Percentiles rank a stretch among this genome's conserved stretches.
Conservation (phyloP, 805 yeast species). For the Kluyveromyces aestuarii region DNA sequence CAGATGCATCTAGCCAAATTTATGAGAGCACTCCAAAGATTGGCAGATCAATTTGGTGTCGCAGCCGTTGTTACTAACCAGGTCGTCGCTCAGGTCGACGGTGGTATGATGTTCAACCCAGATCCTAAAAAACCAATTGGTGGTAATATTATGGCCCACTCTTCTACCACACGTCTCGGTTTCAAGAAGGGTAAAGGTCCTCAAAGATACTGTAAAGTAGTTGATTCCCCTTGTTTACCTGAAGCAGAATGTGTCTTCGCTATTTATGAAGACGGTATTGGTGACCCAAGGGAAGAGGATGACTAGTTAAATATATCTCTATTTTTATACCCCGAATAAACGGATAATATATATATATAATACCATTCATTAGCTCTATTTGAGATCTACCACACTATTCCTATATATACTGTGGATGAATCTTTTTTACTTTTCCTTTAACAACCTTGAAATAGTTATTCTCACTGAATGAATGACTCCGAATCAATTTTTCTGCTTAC, state of each 20-base stretch:
- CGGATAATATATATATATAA: not conserved
- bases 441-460: too few species aligned
- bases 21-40: slow-evolving; percentile 81
- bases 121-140: slow-evolving; percentile 99
- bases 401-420: too few species aligned
- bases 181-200: slow-evolving; percentile 88
- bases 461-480: too few species aligned
- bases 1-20: slow-evolving; percentile 91
- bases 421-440: too few species aligned
- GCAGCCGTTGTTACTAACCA: slow-evolving; percentile 95
- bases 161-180: slow-evolving; percentile 87
- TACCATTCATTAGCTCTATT: not conserved
- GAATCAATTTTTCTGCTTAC: too few species aligned
- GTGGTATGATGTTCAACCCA: slow-evolving; percentile 71
- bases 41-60: slow-evolving; percentile 96
- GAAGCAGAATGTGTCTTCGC: slow-evolving; percentile 94
- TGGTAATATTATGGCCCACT: slow-evolving; percentile 94
- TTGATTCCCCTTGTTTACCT: slow-evolving; percentile 94
- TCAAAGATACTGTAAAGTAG: slow-evolving; percentile 87
- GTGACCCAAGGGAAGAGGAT: slow-evolving; percentile 86
- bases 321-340: not conserved
- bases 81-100: slow-evolving; percentile 96
- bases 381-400: too few species aligned
- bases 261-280: slow-evolving; percentile 92
- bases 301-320: slow-evolving; percentile 19